Percentiles rank a stretch among this genome's conserved stretches.
Conservation (phyloP, 768 basidiomycete species). For the Hericium erinaceus region DNA sequence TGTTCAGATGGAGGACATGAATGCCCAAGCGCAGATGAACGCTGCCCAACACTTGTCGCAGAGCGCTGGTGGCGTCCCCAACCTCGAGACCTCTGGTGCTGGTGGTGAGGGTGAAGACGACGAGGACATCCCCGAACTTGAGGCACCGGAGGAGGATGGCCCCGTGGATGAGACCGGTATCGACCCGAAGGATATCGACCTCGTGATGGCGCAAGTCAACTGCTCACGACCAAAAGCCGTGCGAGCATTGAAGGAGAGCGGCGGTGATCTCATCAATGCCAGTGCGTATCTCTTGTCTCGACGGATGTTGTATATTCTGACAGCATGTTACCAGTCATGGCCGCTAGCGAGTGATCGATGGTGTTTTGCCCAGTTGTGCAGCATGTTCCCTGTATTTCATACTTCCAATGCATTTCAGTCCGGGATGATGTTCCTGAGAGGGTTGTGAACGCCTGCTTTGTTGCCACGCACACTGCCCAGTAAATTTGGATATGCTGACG, state of each 20-base stretch:
- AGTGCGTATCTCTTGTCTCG: slow-evolving; percentile 47
- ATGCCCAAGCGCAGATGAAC: slow-evolving; percentile 64
- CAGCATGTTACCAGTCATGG: slow-evolving; percentile 58
- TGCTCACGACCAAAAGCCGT: slow-evolving; percentile 92
- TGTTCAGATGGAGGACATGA: slow-evolving; percentile 77
- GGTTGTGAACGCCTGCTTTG: background rate
- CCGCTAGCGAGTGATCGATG: slow-evolving; percentile 70
- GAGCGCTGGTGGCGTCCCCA: slow-evolving; percentile 36
- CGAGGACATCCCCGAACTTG: slow-evolving; percentile 79
- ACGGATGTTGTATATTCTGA: background rate
- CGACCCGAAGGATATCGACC: slow-evolving; percentile 90
- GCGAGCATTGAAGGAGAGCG: slow-evolving; percentile 80
- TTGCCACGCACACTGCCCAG: too few relatives aligned
- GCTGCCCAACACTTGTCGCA: slow-evolving; percentile 73
- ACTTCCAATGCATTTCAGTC: background rate
- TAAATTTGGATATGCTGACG: too few relatives aligned
- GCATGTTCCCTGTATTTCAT: slow-evolving; percentile 18
- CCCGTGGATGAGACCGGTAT: slow-evolving; percentile 81
- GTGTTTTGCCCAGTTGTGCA: slow-evolving; percentile 23
- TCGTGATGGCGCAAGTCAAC: slow-evolving; percentile 85
- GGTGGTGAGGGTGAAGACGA: slow-evolving; percentile 53
- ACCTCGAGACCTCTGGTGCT: slow-evolving; percentile 41
- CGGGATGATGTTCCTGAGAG: background rate
- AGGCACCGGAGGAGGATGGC: slow-evolving; percentile 74
- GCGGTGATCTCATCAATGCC: slow-evolving; percentile 93